These are phyloP conservation scores for Reutealis trisperma DNA, from an alignment of 345 rosid species.

Conservation along the genomic window DNA sequence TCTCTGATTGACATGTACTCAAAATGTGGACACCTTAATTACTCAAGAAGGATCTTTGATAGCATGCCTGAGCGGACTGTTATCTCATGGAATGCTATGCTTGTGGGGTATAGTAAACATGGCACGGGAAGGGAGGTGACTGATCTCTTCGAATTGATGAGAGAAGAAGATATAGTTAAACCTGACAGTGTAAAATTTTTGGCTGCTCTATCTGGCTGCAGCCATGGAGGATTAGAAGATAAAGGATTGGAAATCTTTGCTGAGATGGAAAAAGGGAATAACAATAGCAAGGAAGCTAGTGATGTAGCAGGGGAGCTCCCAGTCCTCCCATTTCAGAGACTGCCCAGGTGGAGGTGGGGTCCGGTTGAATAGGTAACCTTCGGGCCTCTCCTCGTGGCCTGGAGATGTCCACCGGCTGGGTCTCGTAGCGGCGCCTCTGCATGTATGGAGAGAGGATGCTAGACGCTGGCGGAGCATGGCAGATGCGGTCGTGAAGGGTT, in stretches of 20 bases:
- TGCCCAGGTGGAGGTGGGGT: slow-evolving; percentile 78
- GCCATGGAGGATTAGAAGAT: slow-evolving; percentile 87
- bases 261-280: slow-evolving; percentile 49
- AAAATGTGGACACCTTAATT: slow-evolving; percentile 74
- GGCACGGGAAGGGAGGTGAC: slow-evolving; percentile 69
- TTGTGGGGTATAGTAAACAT: slow-evolving; percentile 81
- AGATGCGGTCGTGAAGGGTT: slow-evolving; percentile 36
- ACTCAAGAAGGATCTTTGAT: slow-evolving; percentile 65
- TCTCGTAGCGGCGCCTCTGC: slow-evolving; percentile 42
- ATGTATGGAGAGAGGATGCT: slow-evolving; percentile 44
- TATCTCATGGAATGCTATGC: slow-evolving; percentile 87
- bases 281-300: slow-evolving; percentile 95
- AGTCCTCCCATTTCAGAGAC: slow-evolving; percentile 93
- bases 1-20: slow-evolving; percentile 93
- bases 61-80: slow-evolving; percentile 69
- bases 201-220: slow-evolving; percentile 86
- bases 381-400: slow-evolving; percentile 91
- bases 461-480: slow-evolving; percentile 68
- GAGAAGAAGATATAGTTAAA: slow-evolving; percentile 57
- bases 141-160: slow-evolving; percentile 69
- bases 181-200: slow-evolving; percentile 70
- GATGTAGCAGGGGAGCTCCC: slow-evolving; percentile 99
- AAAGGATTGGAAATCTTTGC: slow-evolving; percentile 64
- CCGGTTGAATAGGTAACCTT: slow-evolving; percentile 85
- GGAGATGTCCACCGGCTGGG: slow-evolving; percentile 80